phyloP scores from a whole-genome alignment of 148 eudicot genomes.

The Heliosperma pusillum region DNA sequence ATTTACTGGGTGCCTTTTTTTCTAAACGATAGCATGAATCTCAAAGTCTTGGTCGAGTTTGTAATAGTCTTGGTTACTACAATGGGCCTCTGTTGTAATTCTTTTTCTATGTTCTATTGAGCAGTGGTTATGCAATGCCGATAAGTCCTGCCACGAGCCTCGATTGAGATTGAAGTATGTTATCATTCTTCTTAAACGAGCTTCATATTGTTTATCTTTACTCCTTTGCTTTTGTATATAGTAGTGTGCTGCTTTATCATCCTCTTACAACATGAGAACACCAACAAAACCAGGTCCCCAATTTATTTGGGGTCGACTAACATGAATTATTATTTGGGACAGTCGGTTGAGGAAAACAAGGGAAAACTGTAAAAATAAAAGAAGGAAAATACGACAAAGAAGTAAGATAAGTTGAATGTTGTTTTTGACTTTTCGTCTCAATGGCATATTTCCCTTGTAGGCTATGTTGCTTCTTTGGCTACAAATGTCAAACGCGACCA shows the following conservation, averaged over 20 bases:
- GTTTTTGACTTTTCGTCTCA: background rate
- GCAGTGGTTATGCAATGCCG: constrained; percentile 99
- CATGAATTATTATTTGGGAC: no score
- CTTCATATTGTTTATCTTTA: background rate
- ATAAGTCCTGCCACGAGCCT: constrained; percentile 94
- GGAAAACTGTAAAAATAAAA: no score
- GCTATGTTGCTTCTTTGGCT: background rate
- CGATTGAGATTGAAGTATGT: constrained; percentile 86
- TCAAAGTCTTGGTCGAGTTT: background rate
- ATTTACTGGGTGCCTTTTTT: background rate
- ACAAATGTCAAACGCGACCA: background rate
- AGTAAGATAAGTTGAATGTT: background rate
- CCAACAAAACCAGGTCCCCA: background rate
- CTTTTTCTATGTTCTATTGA: constrained; percentile 21
- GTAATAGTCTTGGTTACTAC: background rate
- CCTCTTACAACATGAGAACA: background rate
- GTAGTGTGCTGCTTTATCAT: background rate
- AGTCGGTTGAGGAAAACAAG: no score
- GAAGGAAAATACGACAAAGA: no score
- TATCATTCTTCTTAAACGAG: background rate
- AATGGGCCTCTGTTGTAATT: background rate
- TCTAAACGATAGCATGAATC: background rate
- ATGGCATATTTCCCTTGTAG: background rate
- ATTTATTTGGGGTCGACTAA: background rate
- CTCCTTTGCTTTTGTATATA: background rate